These are phyloP conservation scores for Calycina marina DNA, from an alignment of 2,329 filamentous ascomycete genomes.

Conservation along the genomic window DNA sequence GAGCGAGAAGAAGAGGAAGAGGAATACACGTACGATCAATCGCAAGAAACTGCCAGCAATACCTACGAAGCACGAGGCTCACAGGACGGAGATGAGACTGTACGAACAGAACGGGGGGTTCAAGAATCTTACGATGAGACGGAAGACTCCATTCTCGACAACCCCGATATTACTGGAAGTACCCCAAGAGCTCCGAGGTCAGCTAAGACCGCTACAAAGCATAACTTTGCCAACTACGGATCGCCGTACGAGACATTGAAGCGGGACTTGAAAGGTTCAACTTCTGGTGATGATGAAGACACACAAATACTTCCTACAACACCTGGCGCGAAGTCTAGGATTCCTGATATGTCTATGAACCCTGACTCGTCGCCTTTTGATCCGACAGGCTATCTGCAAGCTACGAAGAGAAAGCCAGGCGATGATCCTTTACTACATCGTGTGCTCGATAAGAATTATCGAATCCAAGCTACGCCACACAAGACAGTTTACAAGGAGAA, in stretches of 20 bases:
- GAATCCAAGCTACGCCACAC: slow-evolving; percentile 81
- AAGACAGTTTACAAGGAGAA: slow-evolving; percentile 30
- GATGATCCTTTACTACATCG: slow-evolving; percentile 77
- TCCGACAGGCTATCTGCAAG: slow-evolving; percentile 29
- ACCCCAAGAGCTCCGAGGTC: slow-evolving; percentile 47
- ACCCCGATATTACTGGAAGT: slow-evolving; percentile 46
- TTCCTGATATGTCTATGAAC: slow-evolving; percentile 50
- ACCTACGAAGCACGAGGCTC: slow-evolving; percentile 30
- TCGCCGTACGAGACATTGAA: slow-evolving; percentile 67
- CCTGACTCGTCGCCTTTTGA: slow-evolving; percentile 42
- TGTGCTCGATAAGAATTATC: slow-evolving; percentile 90
- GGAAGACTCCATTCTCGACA: slow-evolving; percentile 57
- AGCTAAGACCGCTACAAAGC: slow-evolving; percentile 28
- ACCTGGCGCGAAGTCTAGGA: slow-evolving; percentile 27
- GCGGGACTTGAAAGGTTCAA: slow-evolving; percentile 41
- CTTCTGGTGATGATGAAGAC: slow-evolving; percentile 26
- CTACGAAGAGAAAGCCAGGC: slow-evolving; percentile 24
- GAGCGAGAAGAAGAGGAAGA: slow-evolving; percentile 52
- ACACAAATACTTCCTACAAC: slow-evolving; percentile 24
- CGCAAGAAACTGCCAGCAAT: slow-evolving; percentile 18
- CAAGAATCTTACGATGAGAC: slow-evolving; percentile 20
- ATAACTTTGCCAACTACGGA: slow-evolving; percentile 48
- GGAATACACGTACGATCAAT: slow-evolving; percentile 26
- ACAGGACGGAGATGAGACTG: slow-evolving; percentile 23
- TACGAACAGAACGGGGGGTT: slow-evolving; percentile 9